A percentile compares a stretch with the other conserved stretches of the same genome.
phyloP scores from a whole-genome alignment of 2,329 filamentous ascomycete species.

The Colletotrichum sp. region DNA sequence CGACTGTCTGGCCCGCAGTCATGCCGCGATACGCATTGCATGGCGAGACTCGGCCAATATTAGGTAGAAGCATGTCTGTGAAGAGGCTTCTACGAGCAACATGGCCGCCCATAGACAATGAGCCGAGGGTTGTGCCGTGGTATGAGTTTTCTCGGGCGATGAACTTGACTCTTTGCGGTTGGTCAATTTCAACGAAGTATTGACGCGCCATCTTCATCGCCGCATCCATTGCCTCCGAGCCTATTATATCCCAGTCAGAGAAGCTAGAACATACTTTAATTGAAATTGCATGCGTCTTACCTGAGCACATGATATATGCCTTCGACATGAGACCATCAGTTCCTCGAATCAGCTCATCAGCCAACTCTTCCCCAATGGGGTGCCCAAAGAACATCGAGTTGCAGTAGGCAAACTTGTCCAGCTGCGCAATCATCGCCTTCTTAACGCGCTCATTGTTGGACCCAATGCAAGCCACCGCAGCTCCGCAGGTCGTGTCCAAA shows the following conservation, averaged over 20 bases:
- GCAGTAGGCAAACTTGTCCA: conserved; percentile 58
- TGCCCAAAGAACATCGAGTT: conserved; percentile 46
- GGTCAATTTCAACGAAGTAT: conserved; percentile 46
- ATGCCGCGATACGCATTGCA: conserved; percentile 70
- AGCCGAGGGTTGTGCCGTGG: conserved; percentile 74
- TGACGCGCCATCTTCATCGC: conserved; percentile 56
- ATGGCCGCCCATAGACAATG: conserved; percentile 70
- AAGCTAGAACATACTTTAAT: not conserved
- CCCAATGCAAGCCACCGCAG: conserved; percentile 75
- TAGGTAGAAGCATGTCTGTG: conserved; percentile 62
- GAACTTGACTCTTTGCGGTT: conserved; percentile 64
- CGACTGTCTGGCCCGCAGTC: conserved; percentile 54
- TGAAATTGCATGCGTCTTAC: not conserved
- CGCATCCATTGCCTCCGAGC: conserved; percentile 57
- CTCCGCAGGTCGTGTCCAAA: conserved; percentile 76
- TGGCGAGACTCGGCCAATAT: conserved; percentile 66
- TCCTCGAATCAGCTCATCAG: conserved; percentile 40
- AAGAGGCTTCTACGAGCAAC: conserved; percentile 64
- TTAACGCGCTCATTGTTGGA: conserved; percentile 67
- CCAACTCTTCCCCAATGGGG: conserved; percentile 49
- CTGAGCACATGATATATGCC: conserved; percentile 38
- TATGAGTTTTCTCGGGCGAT: conserved; percentile 73
- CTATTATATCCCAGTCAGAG: conserved; percentile 25
- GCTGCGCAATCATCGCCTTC: conserved; percentile 63
- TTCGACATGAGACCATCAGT: conserved; percentile 40